Evolutionary conservation across 2,329 filamentous ascomycete species (phyloP).

Genomic region (Exophiala alcalophila): DNA sequence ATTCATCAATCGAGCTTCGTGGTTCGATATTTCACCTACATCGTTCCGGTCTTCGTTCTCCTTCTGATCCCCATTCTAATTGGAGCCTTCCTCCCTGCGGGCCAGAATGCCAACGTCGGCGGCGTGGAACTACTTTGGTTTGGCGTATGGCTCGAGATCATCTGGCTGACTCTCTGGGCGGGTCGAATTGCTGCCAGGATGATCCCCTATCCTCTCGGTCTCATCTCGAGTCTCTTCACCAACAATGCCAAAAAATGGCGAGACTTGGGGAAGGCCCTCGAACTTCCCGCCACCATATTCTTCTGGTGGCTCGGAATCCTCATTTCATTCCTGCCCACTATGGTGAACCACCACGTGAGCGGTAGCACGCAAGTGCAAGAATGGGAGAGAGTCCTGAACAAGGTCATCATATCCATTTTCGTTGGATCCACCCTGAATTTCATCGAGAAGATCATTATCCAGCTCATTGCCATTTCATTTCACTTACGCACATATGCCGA

Average conservation of each 20-base stretch:
- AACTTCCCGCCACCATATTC: constrained; percentile 81
- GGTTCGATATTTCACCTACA: constrained; percentile 69
- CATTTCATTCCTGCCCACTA: constrained; percentile 79
- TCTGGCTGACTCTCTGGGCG: constrained; percentile 90
- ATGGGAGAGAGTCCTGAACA: constrained; percentile 80
- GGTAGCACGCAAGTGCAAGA: constrained; percentile 51
- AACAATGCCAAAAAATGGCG: constrained; percentile 92
- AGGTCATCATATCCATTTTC: constrained; percentile 81
- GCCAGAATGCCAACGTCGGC: constrained; percentile 61
- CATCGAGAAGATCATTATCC: constrained; percentile 87
- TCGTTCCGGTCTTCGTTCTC: constrained; percentile 61
- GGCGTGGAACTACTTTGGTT: constrained; percentile 85
- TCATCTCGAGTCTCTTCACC: constrained; percentile 71
- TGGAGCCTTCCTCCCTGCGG: constrained; percentile 55
- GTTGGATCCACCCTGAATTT: constrained; percentile 77
- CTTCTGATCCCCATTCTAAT: constrained; percentile 67
- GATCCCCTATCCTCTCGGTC: constrained; percentile 59
- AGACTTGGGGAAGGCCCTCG: constrained; percentile 79
- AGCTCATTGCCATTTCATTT: constrained; percentile 91
- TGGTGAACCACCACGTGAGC: constrained; percentile 62
- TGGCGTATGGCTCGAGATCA: constrained; percentile 87
- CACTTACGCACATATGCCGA: constrained; percentile 87
- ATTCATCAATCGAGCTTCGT: constrained; percentile 64
- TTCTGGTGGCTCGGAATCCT: constrained; percentile 89
- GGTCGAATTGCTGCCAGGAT: constrained; percentile 64